A percentile compares a stretch with the other conserved stretches of the same genome.
Evolutionary conservation across 2,329 filamentous ascomycete genomes (phyloP).

Genomic region (Clarireedia hainanense): DNA sequence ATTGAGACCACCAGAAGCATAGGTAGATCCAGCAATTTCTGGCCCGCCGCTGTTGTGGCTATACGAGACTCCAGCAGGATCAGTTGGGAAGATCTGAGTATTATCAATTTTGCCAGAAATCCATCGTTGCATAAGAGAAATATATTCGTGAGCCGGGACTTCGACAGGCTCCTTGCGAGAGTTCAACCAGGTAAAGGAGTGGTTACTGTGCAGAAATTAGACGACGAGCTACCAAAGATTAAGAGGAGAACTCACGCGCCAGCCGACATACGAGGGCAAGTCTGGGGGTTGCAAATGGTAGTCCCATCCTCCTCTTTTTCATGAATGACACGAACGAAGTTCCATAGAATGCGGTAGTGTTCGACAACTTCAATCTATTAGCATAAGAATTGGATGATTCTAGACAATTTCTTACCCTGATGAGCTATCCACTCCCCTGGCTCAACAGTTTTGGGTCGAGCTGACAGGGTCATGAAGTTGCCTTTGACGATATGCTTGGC

Average conservation of each 20-base stretch:
- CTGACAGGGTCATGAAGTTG: slow-evolving; percentile 94
- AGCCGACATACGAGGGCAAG: slow-evolving; percentile 89
- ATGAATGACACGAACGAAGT: slow-evolving; percentile 82
- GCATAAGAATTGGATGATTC: slow-evolving; percentile 13
- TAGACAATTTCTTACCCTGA: slow-evolving; percentile 56
- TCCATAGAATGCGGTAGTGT: slow-evolving; percentile 81
- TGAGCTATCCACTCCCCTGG: slow-evolving; percentile 94
- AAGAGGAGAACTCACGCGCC: slow-evolving; percentile 62
- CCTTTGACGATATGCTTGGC: slow-evolving; percentile 89
- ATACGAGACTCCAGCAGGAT: slow-evolving; percentile 62
- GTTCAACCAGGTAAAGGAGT: slow-evolving; percentile 96
- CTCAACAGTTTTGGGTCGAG: slow-evolving; percentile 87
- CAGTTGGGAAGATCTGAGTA: slow-evolving; percentile 81
- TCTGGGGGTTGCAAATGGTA: slow-evolving; percentile 74
- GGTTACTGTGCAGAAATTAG: slow-evolving; percentile 46
- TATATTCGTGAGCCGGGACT: slow-evolving; percentile 87
- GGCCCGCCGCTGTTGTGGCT: slow-evolving; percentile 55
- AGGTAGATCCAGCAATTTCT: slow-evolving; percentile 47
- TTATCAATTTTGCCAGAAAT: slow-evolving; percentile 95
- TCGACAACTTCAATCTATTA: slow-evolving; percentile 63
- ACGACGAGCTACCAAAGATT: not conserved
- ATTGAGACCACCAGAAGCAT: slow-evolving; percentile 44
- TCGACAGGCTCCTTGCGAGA: slow-evolving; percentile 80
- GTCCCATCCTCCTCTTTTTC: slow-evolving; percentile 72
- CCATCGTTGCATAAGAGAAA: slow-evolving; percentile 94